Conservation (phyloP, 345 rosid species). For the Lenwebbia sp. region DNA sequence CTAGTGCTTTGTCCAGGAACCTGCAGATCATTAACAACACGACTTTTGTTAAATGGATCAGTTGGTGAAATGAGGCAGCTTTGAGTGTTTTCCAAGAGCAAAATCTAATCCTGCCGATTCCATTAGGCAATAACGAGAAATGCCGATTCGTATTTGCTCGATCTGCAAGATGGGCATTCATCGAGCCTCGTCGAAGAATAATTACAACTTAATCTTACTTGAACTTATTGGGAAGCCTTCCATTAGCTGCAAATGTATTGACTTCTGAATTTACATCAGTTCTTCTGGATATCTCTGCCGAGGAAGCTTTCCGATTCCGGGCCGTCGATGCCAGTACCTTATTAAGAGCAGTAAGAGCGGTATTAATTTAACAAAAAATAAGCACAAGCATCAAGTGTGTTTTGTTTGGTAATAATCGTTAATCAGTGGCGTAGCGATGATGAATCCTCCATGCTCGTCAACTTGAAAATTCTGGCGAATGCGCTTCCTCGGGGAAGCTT, state of each 20-base stretch:
- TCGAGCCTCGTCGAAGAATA: neutral
- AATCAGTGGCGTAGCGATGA: neutral
- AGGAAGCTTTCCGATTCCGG: conserved; percentile 26
- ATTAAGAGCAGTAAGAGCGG: neutral
- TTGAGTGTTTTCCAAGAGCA: neutral
- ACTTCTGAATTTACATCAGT: neutral
- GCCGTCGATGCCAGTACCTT: conserved; percentile 38
- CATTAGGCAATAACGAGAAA: neutral
- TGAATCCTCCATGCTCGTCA: neutral
- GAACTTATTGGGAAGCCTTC: conserved; percentile 17
- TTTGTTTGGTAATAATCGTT: neutral
- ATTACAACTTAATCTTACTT: conserved; percentile 12
- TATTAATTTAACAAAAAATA: neutral
- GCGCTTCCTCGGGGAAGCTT: conserved; percentile 47
- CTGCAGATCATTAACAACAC: conserved; percentile 6
- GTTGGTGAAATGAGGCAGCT: neutral
- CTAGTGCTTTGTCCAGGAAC: conserved; percentile 32
- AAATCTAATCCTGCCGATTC: neutral
- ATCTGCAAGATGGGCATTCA: neutral
- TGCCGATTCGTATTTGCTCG: neutral
- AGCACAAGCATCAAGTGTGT: neutral
- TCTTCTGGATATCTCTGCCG: neutral
- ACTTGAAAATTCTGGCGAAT: conserved; percentile 26
- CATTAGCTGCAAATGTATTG: neutral
- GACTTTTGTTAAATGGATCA: neutral